Evolutionary conservation across 495 filamentous ascomycete species (phyloP).

Genomic region (Xylaria bambusicola): DNA sequence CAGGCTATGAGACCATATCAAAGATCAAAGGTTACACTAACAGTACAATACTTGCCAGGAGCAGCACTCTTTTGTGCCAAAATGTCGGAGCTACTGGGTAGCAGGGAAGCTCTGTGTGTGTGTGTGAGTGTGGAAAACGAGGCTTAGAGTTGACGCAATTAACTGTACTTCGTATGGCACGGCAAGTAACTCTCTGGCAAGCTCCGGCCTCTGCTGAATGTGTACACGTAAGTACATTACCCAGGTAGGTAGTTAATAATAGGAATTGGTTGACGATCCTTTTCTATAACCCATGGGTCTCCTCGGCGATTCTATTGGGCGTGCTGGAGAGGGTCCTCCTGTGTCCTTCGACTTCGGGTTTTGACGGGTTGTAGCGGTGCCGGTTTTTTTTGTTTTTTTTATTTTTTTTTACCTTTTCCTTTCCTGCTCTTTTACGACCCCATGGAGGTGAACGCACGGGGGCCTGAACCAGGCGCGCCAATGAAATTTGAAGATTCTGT

Average conservation of each 20-base stretch:
- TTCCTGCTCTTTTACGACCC: not conserved
- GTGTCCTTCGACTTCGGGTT: not conserved
- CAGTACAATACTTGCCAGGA: no score
- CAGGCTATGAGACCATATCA: not conserved
- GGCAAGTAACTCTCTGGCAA: not conserved
- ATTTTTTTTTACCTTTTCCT: not conserved
- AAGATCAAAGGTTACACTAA: not conserved
- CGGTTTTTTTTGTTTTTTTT: slow-evolving; percentile 2
- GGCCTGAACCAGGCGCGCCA: not conserved
- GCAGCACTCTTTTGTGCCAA: no score
- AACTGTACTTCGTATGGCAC: not conserved
- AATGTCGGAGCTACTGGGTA: no score
- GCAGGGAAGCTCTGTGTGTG: no score
- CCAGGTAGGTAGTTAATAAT: no score
- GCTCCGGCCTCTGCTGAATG: no score
- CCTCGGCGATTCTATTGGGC: no score
- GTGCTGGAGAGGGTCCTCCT: no score
- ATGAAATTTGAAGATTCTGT: not conserved
- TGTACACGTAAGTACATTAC: no score
- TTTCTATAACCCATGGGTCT: not conserved
- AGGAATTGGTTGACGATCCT: no score
- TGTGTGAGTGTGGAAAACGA: no score
- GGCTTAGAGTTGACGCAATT: not conserved
- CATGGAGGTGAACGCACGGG: not conserved
- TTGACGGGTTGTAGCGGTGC: not conserved